Conservation (phyloP, 352 stramenopile species). For the Globisporangium orthogonon region DNA sequence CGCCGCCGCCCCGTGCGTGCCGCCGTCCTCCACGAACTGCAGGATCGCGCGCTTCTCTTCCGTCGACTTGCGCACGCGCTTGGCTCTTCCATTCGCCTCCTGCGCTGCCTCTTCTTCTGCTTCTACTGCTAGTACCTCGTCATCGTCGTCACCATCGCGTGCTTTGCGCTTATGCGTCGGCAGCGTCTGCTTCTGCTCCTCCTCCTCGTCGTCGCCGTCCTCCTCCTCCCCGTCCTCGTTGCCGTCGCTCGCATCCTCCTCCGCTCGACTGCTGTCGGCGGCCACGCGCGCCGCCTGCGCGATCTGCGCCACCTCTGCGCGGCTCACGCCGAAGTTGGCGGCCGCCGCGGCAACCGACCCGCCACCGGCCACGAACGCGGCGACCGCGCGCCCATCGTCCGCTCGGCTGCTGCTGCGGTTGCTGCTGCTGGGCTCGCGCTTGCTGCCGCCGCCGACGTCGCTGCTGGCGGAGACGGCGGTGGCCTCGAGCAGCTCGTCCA, state of each 20-base stretch:
- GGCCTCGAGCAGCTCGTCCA: neutral
- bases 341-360: constrained; percentile 20
- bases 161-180: constrained; percentile 9
- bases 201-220: neutral
- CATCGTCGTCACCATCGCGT: neutral
- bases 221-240: neutral
- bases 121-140: neutral
- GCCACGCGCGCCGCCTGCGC: constrained; percentile 14
- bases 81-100: constrained; percentile 13
- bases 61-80: constrained; percentile 39
- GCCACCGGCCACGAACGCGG: constrained; percentile 18
- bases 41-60: constrained; percentile 51
- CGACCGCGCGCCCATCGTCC: constrained; percentile 4
- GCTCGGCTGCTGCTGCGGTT: neutral
- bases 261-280: neutral
- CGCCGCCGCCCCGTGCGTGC: constrained; percentile 34
- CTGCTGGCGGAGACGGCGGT: neutral
- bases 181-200: neutral
- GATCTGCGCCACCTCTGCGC: constrained; percentile 20
- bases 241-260: constrained; percentile 2
- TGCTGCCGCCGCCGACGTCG: neutral
- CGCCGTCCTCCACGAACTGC: constrained; percentile 45
- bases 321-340: constrained; percentile 21
- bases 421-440: neutral
- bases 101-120: neutral